Conservation (phyloP, 306 rosid genomes). For the Quercus mongolica region DNA sequence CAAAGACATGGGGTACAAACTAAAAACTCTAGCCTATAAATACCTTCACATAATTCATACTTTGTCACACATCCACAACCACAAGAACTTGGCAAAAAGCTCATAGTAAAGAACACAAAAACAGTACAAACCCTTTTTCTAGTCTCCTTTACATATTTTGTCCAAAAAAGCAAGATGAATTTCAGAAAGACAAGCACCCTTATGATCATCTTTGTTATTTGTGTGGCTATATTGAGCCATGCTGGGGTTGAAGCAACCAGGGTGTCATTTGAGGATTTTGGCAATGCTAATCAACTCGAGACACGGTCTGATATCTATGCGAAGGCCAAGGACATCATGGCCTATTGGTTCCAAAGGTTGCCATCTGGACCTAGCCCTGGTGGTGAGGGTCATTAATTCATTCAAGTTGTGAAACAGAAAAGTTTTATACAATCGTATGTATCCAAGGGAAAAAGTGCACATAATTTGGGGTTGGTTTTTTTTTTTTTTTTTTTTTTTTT, state of each 20-base stretch:
- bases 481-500: background rate
- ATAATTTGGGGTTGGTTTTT: background rate
- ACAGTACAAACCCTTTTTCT: background rate
- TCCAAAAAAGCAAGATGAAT: constrained; percentile 7
- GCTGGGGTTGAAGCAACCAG: constrained; percentile 28
- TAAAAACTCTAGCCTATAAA: constrained; percentile 3
- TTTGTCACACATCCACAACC: background rate
- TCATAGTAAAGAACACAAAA: too few species aligned
- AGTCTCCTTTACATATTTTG: too few species aligned
- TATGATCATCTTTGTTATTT: constrained; percentile 3
- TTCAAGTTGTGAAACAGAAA: background rate
- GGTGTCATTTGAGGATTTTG: constrained; percentile 27
- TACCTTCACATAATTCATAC: background rate
- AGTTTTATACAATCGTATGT: background rate
- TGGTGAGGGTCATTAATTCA: constrained; percentile 28
- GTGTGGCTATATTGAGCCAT: constrained; percentile 8
- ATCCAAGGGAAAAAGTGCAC: background rate
- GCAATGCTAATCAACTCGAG: constrained; percentile 18
- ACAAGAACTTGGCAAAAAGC: background rate
- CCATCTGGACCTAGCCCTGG: constrained; percentile 31
- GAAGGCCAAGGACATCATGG: constrained; percentile 20
- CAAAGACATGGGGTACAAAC: background rate
- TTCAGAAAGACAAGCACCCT: constrained; percentile 11
- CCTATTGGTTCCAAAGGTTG: constrained; percentile 27
- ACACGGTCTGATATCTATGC: constrained; percentile 7